Evolutionary conservation across 2,329 filamentous ascomycete species (phyloP).

Genomic region (Ophiostoma sp.): DNA sequence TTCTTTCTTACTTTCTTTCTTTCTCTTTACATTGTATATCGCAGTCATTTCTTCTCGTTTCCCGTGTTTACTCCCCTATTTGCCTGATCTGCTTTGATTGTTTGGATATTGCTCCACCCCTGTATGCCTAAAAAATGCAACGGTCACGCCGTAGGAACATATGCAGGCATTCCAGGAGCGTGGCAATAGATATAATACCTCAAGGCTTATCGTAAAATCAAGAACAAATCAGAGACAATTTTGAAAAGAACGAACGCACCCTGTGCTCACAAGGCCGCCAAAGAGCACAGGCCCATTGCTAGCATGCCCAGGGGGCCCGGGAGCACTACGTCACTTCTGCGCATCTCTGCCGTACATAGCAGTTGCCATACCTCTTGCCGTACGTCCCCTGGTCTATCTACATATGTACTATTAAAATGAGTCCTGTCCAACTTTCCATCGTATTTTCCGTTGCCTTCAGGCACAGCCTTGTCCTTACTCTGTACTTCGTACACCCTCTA

Average conservation of each 20-base stretch:
- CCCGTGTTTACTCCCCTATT: neutral
- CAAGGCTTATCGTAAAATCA: neutral
- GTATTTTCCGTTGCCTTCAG: neutral
- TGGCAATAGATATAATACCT: neutral
- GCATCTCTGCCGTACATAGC: neutral
- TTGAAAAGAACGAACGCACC: too few species aligned
- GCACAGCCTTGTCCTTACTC: neutral
- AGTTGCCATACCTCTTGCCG: neutral
- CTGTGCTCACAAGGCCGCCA: too few species aligned
- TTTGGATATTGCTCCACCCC: neutral
- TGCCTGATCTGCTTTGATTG: neutral
- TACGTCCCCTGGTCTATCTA: neutral
- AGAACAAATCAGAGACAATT: neutral
- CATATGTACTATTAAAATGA: neutral
- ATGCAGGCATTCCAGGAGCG: neutral
- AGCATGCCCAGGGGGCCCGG: neutral
- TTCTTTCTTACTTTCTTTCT: too few species aligned
- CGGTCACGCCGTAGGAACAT: neutral
- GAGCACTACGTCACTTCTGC: conserved; percentile 3
- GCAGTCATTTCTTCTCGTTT: neutral
- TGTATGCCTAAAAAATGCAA: conserved; percentile 4
- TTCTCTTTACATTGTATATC: too few species aligned
- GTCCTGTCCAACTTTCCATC: neutral
- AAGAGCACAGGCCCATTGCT: too few species aligned
- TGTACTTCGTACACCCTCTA: too few species aligned